Percentiles rank a stretch among this genome's conserved stretches.
phyloP scores from a whole-genome alignment of 176 grass and related monocot species.

The Triticum monococcum region DNA sequence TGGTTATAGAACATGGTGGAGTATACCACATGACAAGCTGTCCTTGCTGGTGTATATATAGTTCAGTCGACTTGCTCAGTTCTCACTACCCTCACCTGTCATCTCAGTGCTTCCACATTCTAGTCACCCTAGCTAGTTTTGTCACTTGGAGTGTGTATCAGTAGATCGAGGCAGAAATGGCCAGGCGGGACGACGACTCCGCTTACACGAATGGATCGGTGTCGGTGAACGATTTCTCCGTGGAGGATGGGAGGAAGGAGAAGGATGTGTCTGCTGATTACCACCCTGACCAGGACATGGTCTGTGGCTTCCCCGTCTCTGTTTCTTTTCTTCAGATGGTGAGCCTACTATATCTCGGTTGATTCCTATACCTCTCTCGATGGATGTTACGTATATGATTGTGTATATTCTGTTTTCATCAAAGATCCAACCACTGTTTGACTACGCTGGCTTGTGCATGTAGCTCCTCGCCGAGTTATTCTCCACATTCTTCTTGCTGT shows the following conservation, averaged over 20 bases:
- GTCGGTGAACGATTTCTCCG: conserved; percentile 31
- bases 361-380: neutral
- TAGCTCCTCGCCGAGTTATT: conserved; percentile 75
- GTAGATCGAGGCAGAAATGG: conserved; percentile 7
- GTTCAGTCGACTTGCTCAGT: neutral
- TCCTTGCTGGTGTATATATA: conserved; percentile 10
- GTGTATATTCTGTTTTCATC: neutral
- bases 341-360: neutral
- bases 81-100: neutral
- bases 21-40: neutral
- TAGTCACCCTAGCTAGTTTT: neutral
- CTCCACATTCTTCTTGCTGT: conserved; percentile 81
- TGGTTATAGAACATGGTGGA: neutral
- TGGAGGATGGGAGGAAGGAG: conserved; percentile 39
- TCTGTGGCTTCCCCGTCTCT: conserved; percentile 14
- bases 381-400: neutral
- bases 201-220: conserved; percentile 39
- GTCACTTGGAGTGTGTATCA: neutral
- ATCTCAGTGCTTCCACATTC: neutral
- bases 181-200: conserved; percentile 37
- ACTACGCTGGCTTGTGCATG: neutral
- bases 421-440: neutral
- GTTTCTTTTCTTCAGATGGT: conserved; percentile 42
- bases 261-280: neutral
- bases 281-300: neutral